Percentiles rank a stretch among this genome's conserved stretches.
phyloP scores from a whole-genome alignment of 805 yeast genomes.

The Wickerhamiella sergipiensis region DNA sequence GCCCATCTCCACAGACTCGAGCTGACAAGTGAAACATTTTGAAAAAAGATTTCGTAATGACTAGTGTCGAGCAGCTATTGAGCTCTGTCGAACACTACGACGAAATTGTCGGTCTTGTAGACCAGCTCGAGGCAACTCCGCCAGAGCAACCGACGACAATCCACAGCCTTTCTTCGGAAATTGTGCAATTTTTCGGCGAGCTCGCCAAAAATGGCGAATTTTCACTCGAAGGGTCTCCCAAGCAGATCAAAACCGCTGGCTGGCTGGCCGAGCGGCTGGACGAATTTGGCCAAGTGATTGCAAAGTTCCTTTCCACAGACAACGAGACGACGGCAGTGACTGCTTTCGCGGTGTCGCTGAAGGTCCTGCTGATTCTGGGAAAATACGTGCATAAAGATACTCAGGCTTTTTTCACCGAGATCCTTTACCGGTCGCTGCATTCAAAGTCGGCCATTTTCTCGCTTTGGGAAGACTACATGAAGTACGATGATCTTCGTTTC shows the following conservation, averaged over 20 bases:
- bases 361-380: conserved; percentile 36
- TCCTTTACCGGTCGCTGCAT: conserved; percentile 27
- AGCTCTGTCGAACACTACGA: conserved; percentile 32
- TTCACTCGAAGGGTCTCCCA: conserved; percentile 36
- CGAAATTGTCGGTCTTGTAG: conserved; percentile 36
- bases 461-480: conserved; percentile 17
- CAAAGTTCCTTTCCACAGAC: neutral
- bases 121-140: conserved; percentile 23
- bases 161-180: conserved; percentile 20
- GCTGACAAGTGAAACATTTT: neutral
- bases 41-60: neutral
- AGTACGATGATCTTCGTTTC: conserved; percentile 66
- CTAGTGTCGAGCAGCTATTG: conserved; percentile 1
- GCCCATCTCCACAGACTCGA: too few relatives aligned
- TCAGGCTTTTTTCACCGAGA: conserved; percentile 33
- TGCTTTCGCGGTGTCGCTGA: conserved; percentile 39
- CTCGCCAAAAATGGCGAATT: conserved; percentile 33
- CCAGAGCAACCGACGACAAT: conserved; percentile 12
- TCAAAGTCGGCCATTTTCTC: conserved; percentile 24
- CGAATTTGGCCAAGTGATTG: conserved; percentile 5
- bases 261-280: conserved; percentile 15
- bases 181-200: conserved; percentile 37
- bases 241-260: conserved; percentile 42
- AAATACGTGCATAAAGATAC: conserved; percentile 44
- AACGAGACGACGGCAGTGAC: conserved; percentile 1